Percentiles rank a stretch among this genome's conserved stretches.
phyloP scores from a whole-genome alignment of 2,329 filamentous ascomycete genomes.

The Colletotrichum sp. region DNA sequence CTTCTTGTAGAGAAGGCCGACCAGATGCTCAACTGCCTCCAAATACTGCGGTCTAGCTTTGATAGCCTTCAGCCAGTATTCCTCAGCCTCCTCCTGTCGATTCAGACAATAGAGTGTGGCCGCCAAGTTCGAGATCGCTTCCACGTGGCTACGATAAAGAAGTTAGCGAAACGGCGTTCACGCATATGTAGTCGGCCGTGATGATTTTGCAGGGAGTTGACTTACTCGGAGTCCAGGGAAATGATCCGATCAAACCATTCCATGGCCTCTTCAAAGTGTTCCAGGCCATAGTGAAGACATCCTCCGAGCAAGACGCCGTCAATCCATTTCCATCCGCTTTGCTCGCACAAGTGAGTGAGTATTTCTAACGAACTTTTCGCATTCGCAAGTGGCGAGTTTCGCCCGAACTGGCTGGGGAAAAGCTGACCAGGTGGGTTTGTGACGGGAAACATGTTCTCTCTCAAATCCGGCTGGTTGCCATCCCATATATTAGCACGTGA shows the following conservation, averaged over 20 bases:
- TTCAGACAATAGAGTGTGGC: conserved; percentile 86
- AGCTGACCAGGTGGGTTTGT: background rate
- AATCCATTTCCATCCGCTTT: conserved; percentile 86
- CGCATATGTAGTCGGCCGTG: background rate
- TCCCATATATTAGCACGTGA: background rate
- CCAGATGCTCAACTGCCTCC: conserved; percentile 93
- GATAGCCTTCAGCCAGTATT: conserved; percentile 85
- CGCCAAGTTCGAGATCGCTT: conserved; percentile 92
- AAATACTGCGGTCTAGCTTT: conserved; percentile 85
- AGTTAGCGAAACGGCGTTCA: background rate
- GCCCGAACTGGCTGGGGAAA: background rate
- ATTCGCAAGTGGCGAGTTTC: conserved; percentile 25
- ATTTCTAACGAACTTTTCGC: conserved; percentile 74
- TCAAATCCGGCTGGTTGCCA: background rate
- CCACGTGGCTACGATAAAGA: conserved; percentile 70
- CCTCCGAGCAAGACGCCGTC: conserved; percentile 92
- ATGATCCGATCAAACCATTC: conserved; percentile 75
- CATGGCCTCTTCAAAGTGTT: conserved; percentile 79
- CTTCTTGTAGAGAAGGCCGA: conserved; percentile 85
- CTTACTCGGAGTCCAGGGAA: conserved; percentile 60
- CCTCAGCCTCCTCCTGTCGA: conserved; percentile 81
- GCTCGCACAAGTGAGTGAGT: conserved; percentile 75
- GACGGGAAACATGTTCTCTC: background rate
- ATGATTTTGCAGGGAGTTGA: conserved; percentile 3
- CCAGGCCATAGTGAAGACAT: conserved; percentile 89